Conservation (phyloP, 441 rosid species). For the Jatropha multifida region DNA sequence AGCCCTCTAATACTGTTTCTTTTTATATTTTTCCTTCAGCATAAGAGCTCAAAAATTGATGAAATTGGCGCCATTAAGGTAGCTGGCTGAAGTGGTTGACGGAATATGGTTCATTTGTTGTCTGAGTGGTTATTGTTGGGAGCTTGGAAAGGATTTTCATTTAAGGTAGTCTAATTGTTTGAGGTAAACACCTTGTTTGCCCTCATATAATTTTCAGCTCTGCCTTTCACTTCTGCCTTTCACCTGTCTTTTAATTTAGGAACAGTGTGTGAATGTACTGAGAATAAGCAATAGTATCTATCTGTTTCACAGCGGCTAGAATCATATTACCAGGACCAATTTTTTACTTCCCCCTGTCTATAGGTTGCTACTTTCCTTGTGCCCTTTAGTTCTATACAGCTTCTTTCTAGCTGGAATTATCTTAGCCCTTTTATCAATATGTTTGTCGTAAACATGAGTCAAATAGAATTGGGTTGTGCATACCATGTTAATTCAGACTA, state of each 20-base stretch:
- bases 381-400: background rate
- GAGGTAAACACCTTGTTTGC: slow-evolving; percentile 37
- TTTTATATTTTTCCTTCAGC: slow-evolving; percentile 44
- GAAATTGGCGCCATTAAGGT: slow-evolving; percentile 88
- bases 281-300: background rate
- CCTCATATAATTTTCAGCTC: background rate
- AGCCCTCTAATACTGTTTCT: background rate
- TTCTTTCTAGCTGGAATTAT: background rate
- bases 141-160: slow-evolving; percentile 41
- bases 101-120: slow-evolving; percentile 31
- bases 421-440: background rate
- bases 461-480: background rate
- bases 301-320: no score
- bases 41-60: slow-evolving; percentile 85
- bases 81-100: slow-evolving; percentile 63
- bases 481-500: background rate
- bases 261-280: background rate
- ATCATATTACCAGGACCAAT: background rate
- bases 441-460: background rate
- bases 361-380: background rate
- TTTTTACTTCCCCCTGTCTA: background rate
- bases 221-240: slow-evolving; percentile 12
- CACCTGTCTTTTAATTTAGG: background rate
- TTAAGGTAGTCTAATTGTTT: slow-evolving; percentile 32
- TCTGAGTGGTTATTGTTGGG: slow-evolving; percentile 37